Percentiles rank a stretch among this genome's conserved stretches.
Evolutionary conservation across 2,329 filamentous ascomycete genomes (phyloP).

Genomic region (Aspergillus sp.): DNA sequence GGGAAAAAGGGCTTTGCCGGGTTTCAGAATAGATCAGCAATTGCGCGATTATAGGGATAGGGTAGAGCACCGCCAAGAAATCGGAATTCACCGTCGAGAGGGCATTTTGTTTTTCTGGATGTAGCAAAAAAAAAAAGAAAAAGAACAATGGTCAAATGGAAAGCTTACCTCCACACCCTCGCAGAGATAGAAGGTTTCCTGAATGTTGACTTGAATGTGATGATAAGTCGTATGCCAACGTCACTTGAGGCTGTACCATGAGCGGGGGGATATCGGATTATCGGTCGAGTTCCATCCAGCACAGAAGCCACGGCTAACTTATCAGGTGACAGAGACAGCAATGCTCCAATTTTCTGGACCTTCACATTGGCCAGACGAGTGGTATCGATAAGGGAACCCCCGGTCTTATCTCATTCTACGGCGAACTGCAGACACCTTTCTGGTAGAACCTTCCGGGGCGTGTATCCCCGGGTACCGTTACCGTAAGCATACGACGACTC

Average conservation of each 20-base stretch:
- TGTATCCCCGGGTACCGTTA: not conserved
- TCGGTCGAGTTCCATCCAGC: constrained; percentile 1
- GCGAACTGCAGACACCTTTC: no score
- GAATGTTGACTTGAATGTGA: not conserved
- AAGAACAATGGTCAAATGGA: no score
- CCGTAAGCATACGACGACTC: constrained; percentile 1
- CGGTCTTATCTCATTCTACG: no score
- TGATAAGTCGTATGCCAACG: constrained; percentile 7
- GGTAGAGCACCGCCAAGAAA: not conserved
- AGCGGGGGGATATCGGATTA: constrained; percentile 10
- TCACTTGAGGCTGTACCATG: constrained; percentile 17
- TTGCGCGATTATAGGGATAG: constrained; percentile 11
- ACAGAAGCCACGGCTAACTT: not conserved
- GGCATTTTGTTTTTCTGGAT: not conserved
- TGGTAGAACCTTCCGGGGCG: not conserved
- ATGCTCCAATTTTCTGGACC: constrained; percentile 1
- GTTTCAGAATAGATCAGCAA: constrained; percentile 21
- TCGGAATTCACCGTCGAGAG: not conserved
- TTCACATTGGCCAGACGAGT: constrained; percentile 4
- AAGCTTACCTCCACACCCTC: constrained; percentile 3
- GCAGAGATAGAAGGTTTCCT: not conserved
- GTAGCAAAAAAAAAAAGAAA: not conserved
- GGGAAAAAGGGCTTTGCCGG: constrained; percentile 18
- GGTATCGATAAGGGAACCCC: constrained; percentile 16
- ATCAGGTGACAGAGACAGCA: constrained; percentile 18